Base-by-base conservation (phyloP, 2,329 filamentous ascomycete species). In the Monilinia fructigena region DNA sequence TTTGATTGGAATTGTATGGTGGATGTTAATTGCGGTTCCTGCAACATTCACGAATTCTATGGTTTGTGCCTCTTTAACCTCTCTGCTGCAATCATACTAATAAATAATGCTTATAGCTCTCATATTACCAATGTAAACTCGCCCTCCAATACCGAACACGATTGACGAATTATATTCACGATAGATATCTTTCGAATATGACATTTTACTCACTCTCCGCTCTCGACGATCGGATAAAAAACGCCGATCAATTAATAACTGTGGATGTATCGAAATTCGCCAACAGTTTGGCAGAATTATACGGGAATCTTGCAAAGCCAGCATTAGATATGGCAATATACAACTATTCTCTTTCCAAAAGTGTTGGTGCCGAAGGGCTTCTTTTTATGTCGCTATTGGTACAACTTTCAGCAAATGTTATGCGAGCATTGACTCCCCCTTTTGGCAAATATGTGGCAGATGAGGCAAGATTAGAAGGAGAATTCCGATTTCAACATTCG, bases 21-120 rank as follows among this genome's bases (percentile, higher is more conserved):
- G 95, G 95, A 99, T 99, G 95, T 78, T 94, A 65, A 95, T 99
- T 71, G 94, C 95, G 35, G 85, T 99, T 20, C 95, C 95, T 12
- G 95, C 95, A 1, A 98, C 95, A 0, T 97, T 98, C 77, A 99
- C 95, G 52, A 99, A 99, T 78, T 97, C 93, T 0, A 99, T 99
- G 95, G 91, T 95, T 78, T 78, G 86, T 77, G 31, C 18, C 18
- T 20, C 14, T 28, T 16, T 2, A 5, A 7, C 4, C 16, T 6
- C 10, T 52, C 11, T 40, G 2, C 18, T 28, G 11, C 3, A n/a
- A 59, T 31, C 4, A 56, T 28, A 31, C 65, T 70, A 58, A 70
- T 70, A 62, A 69, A 62, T 53, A 1, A 47, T 10, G 64, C 16
- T 1, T 42, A 66, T 74, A 96, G 92, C 84, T 98, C 54, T 96